These are phyloP conservation scores for Tephrocybe sp. DNA, from an alignment of 768 basidiomycete species.

Conservation along the genomic window DNA sequence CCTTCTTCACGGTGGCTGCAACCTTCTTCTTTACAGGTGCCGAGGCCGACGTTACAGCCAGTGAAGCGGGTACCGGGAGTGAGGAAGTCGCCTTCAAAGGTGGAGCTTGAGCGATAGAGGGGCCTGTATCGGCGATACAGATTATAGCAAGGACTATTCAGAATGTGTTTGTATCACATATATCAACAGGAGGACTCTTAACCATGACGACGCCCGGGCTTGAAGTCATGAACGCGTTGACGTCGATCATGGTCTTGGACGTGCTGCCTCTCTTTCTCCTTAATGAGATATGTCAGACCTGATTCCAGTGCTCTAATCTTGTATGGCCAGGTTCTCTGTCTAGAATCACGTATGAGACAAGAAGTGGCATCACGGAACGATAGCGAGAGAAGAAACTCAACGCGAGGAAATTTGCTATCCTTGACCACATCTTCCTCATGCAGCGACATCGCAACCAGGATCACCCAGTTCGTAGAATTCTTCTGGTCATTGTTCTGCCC, in stretches of 20 bases:
- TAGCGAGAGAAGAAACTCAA: too few relatives aligned
- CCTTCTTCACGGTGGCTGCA: not conserved
- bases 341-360: too few relatives aligned
- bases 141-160: not conserved
- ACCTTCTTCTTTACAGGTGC: not conserved
- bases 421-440: too few relatives aligned
- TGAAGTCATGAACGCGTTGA: constrained; percentile 38
- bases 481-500: too few relatives aligned
- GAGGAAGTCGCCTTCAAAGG: not conserved
- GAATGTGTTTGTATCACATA: not conserved
- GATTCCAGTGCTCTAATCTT: too few relatives aligned
- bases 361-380: too few relatives aligned
- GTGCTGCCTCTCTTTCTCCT: too few relatives aligned
- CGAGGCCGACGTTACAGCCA: not conserved
- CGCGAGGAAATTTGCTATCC: too few relatives aligned
- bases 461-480: too few relatives aligned
- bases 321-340: too few relatives aligned
- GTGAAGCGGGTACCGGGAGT: not conserved
- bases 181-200: not conserved
- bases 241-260: constrained; percentile 38
- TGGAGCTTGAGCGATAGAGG: not conserved
- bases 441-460: too few relatives aligned
- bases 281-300: too few relatives aligned
- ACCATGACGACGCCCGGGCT: constrained; percentile 23
- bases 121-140: not conserved